Conservation (phyloP, 2,329 filamentous ascomycete species). For the Aspergillus tamarii region DNA sequence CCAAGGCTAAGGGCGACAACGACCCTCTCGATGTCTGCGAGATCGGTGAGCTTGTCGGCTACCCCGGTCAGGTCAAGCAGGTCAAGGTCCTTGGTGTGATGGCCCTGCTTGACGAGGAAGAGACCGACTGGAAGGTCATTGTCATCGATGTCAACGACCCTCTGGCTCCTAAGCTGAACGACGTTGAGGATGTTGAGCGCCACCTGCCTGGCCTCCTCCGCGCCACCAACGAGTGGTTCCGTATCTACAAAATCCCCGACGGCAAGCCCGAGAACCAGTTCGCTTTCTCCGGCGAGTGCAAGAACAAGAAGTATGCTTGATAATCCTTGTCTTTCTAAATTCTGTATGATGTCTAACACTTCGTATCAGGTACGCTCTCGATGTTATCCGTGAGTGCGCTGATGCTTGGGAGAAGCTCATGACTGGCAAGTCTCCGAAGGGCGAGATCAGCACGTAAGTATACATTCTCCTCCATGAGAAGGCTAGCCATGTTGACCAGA, state of each 20-base stretch:
- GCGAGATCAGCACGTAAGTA: slow-evolving; percentile 80
- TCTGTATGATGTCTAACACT: slow-evolving; percentile 17
- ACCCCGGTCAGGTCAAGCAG: slow-evolving; percentile 96
- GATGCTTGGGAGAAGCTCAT: slow-evolving; percentile 98
- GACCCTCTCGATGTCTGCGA: slow-evolving; percentile 99
- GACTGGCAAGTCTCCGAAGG: slow-evolving; percentile 80
- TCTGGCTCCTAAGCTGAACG: slow-evolving; percentile 92
- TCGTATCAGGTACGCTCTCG: slow-evolving; percentile 75
- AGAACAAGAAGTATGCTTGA: slow-evolving; percentile 85
- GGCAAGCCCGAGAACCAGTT: slow-evolving; percentile 99
- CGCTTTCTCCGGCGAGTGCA: slow-evolving; percentile 99
- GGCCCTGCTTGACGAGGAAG: slow-evolving; percentile 98
- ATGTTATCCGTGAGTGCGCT: slow-evolving; percentile 91
- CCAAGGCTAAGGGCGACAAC: slow-evolving; percentile 99
- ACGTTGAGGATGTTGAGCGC: slow-evolving; percentile 98
- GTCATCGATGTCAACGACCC: slow-evolving; percentile 99
- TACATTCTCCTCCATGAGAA: not conserved
- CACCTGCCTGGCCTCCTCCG: slow-evolving; percentile 95
- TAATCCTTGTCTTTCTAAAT: not conserved
- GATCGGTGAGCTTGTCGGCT: slow-evolving; percentile 96
- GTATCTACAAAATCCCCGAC: slow-evolving; percentile 99
- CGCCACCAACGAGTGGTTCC: slow-evolving; percentile 99
- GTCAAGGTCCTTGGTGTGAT: slow-evolving; percentile 99
- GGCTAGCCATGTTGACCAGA: slow-evolving; percentile 15
- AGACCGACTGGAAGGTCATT: slow-evolving; percentile 99